Conservation (phyloP, 805 yeast species). For the Lachancea kluyveri region DNA sequence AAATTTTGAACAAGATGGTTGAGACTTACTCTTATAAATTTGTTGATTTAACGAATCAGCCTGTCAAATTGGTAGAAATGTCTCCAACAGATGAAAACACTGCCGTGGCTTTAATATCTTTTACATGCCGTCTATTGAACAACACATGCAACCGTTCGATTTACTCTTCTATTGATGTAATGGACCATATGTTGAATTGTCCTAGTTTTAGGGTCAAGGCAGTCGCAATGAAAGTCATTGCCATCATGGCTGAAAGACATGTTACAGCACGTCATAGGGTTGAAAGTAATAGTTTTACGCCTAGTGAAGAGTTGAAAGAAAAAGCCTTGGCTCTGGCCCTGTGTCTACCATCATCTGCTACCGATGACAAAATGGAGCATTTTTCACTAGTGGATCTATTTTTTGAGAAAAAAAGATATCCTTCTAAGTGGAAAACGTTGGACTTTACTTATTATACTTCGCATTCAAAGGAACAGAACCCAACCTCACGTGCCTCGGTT, state of each 20-base stretch:
- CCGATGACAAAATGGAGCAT: slow-evolving; percentile 32
- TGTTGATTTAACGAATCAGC: slow-evolving; percentile 36
- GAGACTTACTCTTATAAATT: slow-evolving; percentile 39
- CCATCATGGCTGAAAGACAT: slow-evolving; percentile 55
- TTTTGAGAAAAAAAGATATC: slow-evolving; percentile 39
- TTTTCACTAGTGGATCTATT: slow-evolving; percentile 43
- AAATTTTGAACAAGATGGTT: slow-evolving; percentile 48
- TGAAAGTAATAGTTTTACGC: slow-evolving; percentile 20
- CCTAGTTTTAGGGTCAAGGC: slow-evolving; percentile 55
- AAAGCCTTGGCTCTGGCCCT: slow-evolving; percentile 49
- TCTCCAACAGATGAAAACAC: slow-evolving; percentile 40
- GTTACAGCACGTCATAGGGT: slow-evolving; percentile 33
- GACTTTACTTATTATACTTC: slow-evolving; percentile 48
- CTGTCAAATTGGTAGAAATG: slow-evolving; percentile 43
- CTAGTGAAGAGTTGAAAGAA: slow-evolving; percentile 33
- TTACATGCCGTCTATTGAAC: slow-evolving; percentile 57
- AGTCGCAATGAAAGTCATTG: slow-evolving; percentile 54
- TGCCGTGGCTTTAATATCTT: slow-evolving; percentile 48
- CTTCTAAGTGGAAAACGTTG: slow-evolving; percentile 50
- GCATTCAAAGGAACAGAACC: slow-evolving; percentile 9
- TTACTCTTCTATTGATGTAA: slow-evolving; percentile 59
- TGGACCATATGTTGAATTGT: slow-evolving; percentile 51
- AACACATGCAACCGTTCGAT: slow-evolving; percentile 62
- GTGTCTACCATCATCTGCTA: slow-evolving; percentile 44
- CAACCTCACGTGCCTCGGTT: slow-evolving; percentile 6